phyloP scores from a whole-genome alignment of 1,139 yeast species.

The Saccharomyces hybrid region DNA sequence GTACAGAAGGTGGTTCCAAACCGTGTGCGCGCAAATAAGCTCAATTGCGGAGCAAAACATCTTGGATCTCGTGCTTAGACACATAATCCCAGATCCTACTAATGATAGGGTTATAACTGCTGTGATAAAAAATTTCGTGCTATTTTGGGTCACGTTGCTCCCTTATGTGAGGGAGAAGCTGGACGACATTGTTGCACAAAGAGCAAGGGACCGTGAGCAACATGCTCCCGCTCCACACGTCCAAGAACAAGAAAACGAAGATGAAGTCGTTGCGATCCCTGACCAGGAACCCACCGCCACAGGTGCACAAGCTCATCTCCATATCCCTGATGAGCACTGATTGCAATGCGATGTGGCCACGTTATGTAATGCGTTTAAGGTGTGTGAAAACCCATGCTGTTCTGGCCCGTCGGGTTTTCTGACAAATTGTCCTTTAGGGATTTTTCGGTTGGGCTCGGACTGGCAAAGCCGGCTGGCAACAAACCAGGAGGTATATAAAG shows the following conservation, averaged over 20 bases:
- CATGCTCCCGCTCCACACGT: not conserved
- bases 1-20: conserved; percentile 2
- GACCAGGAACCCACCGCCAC: not conserved
- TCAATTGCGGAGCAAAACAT: conserved; percentile 7
- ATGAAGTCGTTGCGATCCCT: not conserved
- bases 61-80: conserved; percentile 12
- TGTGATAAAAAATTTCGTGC: conserved; percentile 17
- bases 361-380: not conserved
- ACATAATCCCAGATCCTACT: conserved; percentile 22
- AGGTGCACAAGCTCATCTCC: not conserved
- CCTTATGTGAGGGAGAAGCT: conserved; percentile 18
- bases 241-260: conserved; percentile 5
- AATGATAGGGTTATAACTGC: conserved; percentile 16
- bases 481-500: conserved; percentile 12
- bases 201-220: conserved; percentile 4
- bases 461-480: conserved; percentile 3
- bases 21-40: conserved; percentile 1
- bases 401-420: conserved; percentile 1
- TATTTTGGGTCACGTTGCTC: conserved; percentile 19
- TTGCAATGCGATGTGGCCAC: not conserved
- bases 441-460: conserved; percentile 1
- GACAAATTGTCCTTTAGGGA: conserved; percentile 1
- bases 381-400: not conserved
- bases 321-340: not conserved
- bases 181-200: conserved; percentile 13